Percentiles rank a stretch among this genome's conserved stretches.
Conservation (phyloP, 768 basidiomycete genomes). For the Megacollybia marginata region DNA sequence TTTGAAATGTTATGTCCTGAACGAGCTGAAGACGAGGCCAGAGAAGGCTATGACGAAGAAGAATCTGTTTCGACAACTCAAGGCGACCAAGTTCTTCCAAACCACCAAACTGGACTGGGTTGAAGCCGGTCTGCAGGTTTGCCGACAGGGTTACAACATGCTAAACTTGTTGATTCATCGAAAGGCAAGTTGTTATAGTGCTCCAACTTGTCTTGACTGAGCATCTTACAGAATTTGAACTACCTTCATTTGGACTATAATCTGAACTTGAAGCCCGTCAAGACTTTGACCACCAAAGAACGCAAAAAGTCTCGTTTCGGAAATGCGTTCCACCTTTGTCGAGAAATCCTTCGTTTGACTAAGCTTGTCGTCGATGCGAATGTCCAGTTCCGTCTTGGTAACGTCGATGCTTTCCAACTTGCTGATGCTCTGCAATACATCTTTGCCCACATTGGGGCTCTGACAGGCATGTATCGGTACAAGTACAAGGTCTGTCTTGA, state of each 20-base stretch:
- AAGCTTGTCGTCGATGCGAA: constrained; percentile 99
- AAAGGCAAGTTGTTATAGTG: constrained; percentile 46
- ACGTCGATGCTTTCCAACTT: constrained; percentile 98
- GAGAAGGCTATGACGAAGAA: constrained; percentile 99
- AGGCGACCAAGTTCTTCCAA: constrained; percentile 99
- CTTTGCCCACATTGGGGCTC: constrained; percentile 93
- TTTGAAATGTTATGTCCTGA: constrained; percentile 91
- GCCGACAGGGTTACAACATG: constrained; percentile 99
- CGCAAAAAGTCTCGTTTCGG: constrained; percentile 99
- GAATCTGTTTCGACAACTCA: constrained; percentile 90
- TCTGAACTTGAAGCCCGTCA: constrained; percentile 97
- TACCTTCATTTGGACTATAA: constrained; percentile 97
- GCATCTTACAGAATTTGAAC: constrained; percentile 60
- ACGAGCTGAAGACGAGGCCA: constrained; percentile 80
- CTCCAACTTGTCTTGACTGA: constrained; percentile 1
- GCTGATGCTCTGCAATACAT: constrained; percentile 98
- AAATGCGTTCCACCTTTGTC: constrained; percentile 97
- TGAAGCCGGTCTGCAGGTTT: constrained; percentile 96
- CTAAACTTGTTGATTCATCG: constrained; percentile 97
- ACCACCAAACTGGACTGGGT: constrained; percentile 98
- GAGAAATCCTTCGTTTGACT: constrained; percentile 95
- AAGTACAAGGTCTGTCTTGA: constrained; percentile 80
- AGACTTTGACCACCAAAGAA: constrained; percentile 97
- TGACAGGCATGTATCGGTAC: constrained; percentile 99
- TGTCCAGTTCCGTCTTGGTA: constrained; percentile 96